Base-by-base conservation (phyloP, 768 basidiomycete genomes). In the Mycena olivaceomarginata region DNA sequence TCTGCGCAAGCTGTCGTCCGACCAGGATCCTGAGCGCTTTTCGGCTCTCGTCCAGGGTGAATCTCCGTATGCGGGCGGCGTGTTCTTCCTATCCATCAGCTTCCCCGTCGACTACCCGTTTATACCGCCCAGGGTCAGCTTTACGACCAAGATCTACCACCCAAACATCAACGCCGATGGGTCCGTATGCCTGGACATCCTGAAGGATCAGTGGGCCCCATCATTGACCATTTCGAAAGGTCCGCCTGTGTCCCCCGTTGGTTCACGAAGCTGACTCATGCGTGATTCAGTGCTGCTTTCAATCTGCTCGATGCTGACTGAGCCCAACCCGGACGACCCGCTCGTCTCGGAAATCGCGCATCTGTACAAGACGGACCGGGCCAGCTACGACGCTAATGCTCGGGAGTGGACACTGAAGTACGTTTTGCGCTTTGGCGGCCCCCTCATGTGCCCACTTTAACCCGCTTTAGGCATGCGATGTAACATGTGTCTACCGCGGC, bases 121-220 rank as follows among this genome's bases (percentile, higher is more conserved):
- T 94, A 99, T 99, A 89, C 98, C 98, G 57, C 98, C 98, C 87
- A 99, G 99, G 92, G 97, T 99, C 88, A 95, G 95, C 90, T 99
- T 99, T 87, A 98, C 97, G 81, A 99, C 98, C 84, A 99, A 98
- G 95, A 99, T 99, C 82, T 99, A 99, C 87, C 98, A 99, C 87
- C 98, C 98, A 45, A 99, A 99, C 91, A 99, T 99, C 97, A 99
- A 99, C 85, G 96, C 98, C 81, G 99, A 99, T 83, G 98, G 98
- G 56, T 98, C 97, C 79, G 99, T 99, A 87, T 99, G 98, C 87
- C 89, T 99, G 82, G 98, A 99, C 87, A 99, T 99, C 84, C 89
- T 99, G 84, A 92, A 98, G 87, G 98, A 99, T 86, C 98, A 99
- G 85, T 99, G 98, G 98, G 97, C 96, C 77, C 98, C 98, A 64